phyloP scores from a whole-genome alignment of 176 grass and related monocot genomes.

The Eleusine coracana region DNA sequence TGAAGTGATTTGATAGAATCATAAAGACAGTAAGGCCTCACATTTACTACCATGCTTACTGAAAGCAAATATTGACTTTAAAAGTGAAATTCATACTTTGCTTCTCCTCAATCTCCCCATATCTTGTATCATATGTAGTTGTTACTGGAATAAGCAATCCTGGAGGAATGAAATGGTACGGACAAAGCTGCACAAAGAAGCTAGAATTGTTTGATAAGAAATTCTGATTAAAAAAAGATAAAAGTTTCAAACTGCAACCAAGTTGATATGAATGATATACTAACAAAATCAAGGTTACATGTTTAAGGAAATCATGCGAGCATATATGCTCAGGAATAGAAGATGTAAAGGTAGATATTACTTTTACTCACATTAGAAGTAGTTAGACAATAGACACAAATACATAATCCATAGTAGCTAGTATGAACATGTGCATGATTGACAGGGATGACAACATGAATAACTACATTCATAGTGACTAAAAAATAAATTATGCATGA shows the following conservation, averaged over 20 bases:
- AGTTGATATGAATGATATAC: neutral
- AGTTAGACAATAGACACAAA: neutral
- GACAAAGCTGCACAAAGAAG: conserved; percentile 60
- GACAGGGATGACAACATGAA: conserved; percentile 3
- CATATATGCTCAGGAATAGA: neutral
- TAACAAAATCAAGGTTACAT: neutral
- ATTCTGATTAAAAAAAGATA: conserved; percentile 23
- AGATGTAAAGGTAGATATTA: neutral
- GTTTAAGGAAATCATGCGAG: conserved; percentile 9
- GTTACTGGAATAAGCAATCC: conserved; percentile 79
- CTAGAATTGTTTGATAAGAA: conserved; percentile 18
- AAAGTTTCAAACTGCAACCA: conserved; percentile 16
- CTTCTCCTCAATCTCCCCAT: conserved; percentile 92
- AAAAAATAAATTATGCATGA: neutral
- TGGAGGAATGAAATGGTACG: conserved; percentile 81
- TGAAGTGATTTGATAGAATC: conserved; percentile 6
- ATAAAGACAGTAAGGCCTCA: neutral
- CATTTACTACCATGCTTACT: neutral
- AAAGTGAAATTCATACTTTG: conserved; percentile 63
- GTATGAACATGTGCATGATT: neutral
- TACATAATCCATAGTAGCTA: neutral
- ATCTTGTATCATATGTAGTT: conserved; percentile 85
- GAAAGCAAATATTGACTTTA: neutral
- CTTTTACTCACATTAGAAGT: neutral
- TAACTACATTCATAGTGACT: neutral